Conservation (phyloP, 768 basidiomycete genomes). For the Termitomyces sp. region DNA sequence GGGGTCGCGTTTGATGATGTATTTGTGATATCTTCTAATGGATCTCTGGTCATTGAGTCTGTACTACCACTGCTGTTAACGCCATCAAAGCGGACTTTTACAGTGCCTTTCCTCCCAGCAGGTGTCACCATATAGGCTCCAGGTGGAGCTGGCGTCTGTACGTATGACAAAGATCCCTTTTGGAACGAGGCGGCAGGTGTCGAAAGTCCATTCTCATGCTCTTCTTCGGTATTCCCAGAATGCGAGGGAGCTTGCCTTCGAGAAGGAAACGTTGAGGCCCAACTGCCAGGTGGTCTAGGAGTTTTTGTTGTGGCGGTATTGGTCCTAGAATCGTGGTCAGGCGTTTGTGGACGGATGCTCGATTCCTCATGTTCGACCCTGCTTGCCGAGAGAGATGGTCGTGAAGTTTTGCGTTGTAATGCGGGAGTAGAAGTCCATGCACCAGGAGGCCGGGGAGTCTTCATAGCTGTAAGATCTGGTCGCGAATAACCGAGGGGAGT, state of each 20-base stretch:
- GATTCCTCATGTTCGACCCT: neutral
- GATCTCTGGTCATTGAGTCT: conserved; percentile 11
- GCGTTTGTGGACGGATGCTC: neutral
- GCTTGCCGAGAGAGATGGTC: neutral
- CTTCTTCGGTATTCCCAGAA: conserved; percentile 22
- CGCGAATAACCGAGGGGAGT: conserved; percentile 18
- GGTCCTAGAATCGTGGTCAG: neutral
- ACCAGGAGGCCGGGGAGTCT: conserved; percentile 49
- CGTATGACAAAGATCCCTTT: conserved; percentile 42
- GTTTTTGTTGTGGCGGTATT: conserved; percentile 23
- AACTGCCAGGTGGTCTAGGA: conserved; percentile 35
- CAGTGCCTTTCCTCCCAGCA: conserved; percentile 50
- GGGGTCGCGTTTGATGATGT: conserved; percentile 1
- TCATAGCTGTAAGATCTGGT: conserved; percentile 26
- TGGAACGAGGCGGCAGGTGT: conserved; percentile 55
- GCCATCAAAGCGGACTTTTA: conserved; percentile 75
- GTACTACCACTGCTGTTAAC: conserved; percentile 1
- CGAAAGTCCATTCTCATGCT: conserved; percentile 33
- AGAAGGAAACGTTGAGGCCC: conserved; percentile 27
- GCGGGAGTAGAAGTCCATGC: conserved; percentile 28
- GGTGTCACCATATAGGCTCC: conserved; percentile 70
- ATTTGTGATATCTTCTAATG: conserved; percentile 10
- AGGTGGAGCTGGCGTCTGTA: conserved; percentile 65
- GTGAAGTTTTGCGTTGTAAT: neutral
- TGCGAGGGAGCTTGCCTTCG: conserved; percentile 17